Evolutionary conservation across 306 rosid genomes (phyloP).

Genomic region (Trichosanthes truncata): DNA sequence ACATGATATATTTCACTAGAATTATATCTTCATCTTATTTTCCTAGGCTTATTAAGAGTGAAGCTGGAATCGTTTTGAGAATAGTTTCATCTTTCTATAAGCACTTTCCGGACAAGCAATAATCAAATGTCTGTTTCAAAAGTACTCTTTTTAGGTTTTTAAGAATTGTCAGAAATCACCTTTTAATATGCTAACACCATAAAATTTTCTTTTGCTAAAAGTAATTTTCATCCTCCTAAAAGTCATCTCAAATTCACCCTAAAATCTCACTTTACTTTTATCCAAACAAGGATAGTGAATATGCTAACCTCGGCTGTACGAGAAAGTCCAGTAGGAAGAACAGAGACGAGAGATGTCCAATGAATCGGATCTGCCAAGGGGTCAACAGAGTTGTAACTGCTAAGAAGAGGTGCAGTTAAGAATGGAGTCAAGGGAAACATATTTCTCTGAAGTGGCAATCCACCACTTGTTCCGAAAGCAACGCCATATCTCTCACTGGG

Average conservation of each 20-base stretch:
- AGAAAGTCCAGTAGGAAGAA: constrained; percentile 58
- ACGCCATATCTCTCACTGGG: constrained; percentile 37
- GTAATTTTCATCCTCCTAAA: neutral
- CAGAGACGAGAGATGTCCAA: constrained; percentile 84
- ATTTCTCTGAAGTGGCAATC: constrained; percentile 80
- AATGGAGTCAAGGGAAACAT: constrained; percentile 57
- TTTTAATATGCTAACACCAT: neutral
- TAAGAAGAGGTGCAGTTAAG: constrained; percentile 80
- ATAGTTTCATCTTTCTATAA: neutral
- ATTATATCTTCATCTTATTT: neutral
- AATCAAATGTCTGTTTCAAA: neutral
- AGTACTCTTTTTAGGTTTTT: neutral
- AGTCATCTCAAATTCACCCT: neutral
- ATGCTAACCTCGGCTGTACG: constrained; percentile 74
- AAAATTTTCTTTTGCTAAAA: neutral
- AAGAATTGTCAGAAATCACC: neutral
- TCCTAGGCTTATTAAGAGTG: neutral
- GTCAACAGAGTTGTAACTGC: constrained; percentile 63
- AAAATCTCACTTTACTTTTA: neutral
- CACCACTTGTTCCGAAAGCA: constrained; percentile 58
- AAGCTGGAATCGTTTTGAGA: neutral
- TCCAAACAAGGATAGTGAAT: neutral
- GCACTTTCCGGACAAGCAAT: neutral
- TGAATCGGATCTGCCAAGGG: constrained; percentile 75
- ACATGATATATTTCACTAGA: neutral